Conservation (phyloP, 2,329 filamentous ascomycete species). For the Coniella lustricola region DNA sequence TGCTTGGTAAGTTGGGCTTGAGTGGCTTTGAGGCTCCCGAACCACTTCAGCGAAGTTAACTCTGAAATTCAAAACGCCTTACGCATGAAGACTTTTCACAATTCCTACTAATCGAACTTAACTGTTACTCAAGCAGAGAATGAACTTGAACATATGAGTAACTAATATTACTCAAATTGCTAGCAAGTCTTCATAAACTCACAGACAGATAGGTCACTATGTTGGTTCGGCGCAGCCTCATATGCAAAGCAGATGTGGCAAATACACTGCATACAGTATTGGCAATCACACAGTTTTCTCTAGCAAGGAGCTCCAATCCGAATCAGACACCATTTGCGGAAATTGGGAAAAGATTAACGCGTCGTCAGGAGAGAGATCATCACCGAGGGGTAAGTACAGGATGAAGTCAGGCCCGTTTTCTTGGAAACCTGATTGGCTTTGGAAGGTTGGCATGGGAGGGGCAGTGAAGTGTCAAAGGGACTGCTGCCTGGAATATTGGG, state of each 20-base stretch:
- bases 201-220: not conserved
- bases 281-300: not conserved
- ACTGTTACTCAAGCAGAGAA: not conserved
- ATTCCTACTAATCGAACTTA: not conserved
- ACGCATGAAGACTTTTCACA: not conserved
- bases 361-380: not conserved
- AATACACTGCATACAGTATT: not conserved
- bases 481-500: too few relatives aligned
- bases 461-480: too few relatives aligned
- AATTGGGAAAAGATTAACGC: not conserved
- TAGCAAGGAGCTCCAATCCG: not conserved
- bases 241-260: not conserved
- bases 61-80: not conserved
- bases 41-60: not conserved
- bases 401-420: not conserved
- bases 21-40: not conserved
- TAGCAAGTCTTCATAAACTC: not conserved
- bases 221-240: not conserved
- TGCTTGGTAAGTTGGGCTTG: not conserved
- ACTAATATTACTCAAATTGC: not conserved
- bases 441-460: too few relatives aligned
- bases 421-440: not conserved
- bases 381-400: not conserved
- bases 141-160: not conserved
- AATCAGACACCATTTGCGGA: not conserved